These are phyloP conservation scores for Microbotryum violaceum DNA, from an alignment of 1,284 basidiomycete genomes.

Conservation along the genomic window DNA sequence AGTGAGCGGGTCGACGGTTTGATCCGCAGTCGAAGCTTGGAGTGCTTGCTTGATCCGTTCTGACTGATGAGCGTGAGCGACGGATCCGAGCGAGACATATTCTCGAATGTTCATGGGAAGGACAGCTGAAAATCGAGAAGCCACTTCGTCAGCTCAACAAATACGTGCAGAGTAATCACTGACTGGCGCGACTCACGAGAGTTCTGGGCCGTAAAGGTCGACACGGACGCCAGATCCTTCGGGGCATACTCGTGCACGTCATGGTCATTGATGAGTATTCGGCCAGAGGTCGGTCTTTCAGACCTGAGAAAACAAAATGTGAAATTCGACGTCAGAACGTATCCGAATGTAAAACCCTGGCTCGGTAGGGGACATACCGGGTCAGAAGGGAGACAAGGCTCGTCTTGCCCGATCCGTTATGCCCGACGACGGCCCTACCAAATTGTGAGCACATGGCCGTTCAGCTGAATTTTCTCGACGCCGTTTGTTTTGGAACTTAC, in stretches of 20 bases:
- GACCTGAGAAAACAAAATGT: background rate
- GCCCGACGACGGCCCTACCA: conserved; percentile 2
- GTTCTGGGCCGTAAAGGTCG: conserved; percentile 2
- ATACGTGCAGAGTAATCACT: background rate
- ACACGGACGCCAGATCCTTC: background rate
- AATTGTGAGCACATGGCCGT: too few relatives aligned
- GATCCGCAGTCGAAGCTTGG: background rate
- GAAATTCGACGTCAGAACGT: too few relatives aligned
- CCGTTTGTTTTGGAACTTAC: background rate
- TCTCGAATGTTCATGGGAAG: conserved; percentile 6
- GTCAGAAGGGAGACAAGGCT: conserved; percentile 5
- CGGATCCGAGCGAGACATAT: conserved; percentile 4
- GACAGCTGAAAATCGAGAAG: background rate
- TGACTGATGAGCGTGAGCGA: background rate
- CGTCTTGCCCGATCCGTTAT: conserved; percentile 12
- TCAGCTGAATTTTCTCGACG: background rate
- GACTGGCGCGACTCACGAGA: background rate
- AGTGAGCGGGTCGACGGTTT: background rate
- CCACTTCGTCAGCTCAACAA: background rate
- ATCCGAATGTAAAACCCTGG: too few relatives aligned
- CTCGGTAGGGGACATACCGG: background rate
- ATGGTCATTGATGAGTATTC: conserved; percentile 1
- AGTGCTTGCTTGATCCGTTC: background rate
- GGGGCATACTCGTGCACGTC: background rate
- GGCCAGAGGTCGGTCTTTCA: background rate